Evolutionary conservation across 768 basidiomycete genomes (phyloP), one percentile per base, ranked within the genome.

Genomic region (Suillus ampliporus): DNA sequence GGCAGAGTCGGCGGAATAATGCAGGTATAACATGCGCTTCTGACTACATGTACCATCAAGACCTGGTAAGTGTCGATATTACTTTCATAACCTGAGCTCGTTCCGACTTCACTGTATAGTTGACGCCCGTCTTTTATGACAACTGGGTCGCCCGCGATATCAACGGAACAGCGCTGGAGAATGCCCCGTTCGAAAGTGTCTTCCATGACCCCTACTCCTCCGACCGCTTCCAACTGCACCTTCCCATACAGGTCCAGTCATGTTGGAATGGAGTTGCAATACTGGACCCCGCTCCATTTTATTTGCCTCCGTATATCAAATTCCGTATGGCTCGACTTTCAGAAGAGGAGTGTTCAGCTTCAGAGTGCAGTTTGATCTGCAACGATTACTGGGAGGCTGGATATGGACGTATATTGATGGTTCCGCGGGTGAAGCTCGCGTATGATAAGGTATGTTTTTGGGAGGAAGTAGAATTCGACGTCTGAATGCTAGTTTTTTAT

Each of bases 181-280:
- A 99, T 74, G 95, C 95, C 0, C 97, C 97, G 0, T 99, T 99
- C 67, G 97, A 99, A 75, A 76, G 83, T 63, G 89, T 99, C 65
- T 97, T 99, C 84, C 95, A 94, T 72, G 89, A 99, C 70, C 73
- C 83, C 6, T 77, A 86, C 28, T 92, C 91, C 2, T 84, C 88
- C 14, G 80, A 86, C 48, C 87, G 95, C 35, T 99, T 96, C 86
- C 92, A 94, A 74, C 81, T 85, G 46, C 97, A 99, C 74, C 83
- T 99, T 1, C 97, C 97, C 0, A 80, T 99, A 23, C 97, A 99
- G 73, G 94, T 99, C 28, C 97, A 99, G 79, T 90, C 91, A 5
- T 99, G 97, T 78, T 99, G 97, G 97, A 99, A 99, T 74, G 97
- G 97, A 19, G 90, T 99, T 68, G 96, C 97, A 38, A 81, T 99